phyloP scores from a whole-genome alignment of 495 filamentous ascomycete genomes.

The Daldinia decipiens region DNA sequence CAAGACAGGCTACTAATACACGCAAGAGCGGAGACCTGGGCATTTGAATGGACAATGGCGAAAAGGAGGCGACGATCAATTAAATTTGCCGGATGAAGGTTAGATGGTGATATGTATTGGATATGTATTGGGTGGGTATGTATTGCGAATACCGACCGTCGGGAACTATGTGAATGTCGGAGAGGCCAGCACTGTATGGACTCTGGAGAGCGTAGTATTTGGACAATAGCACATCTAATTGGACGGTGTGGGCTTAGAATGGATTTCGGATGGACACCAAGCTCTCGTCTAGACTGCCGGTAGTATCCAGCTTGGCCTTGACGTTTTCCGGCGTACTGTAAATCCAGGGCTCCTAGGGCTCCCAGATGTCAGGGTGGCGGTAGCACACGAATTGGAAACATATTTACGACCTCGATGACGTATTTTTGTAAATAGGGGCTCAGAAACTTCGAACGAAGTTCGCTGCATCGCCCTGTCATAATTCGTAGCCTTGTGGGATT shows the following conservation, averaged over 20 bases:
- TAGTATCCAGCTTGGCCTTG: constrained; percentile 20
- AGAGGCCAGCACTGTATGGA: constrained; percentile 20
- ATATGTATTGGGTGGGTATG: too few relatives aligned
- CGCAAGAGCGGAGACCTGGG: too few relatives aligned
- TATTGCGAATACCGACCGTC: constrained; percentile 29
- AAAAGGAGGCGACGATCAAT: constrained; percentile 39
- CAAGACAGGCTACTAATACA: constrained; percentile 1
- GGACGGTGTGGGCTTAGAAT: constrained; percentile 4
- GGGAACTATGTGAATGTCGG: constrained; percentile 22
- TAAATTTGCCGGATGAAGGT: constrained; percentile 42
- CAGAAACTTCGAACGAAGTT: constrained; percentile 6
- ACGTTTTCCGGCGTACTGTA: constrained; percentile 6
- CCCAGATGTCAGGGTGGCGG: not conserved
- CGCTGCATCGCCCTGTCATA: not conserved
- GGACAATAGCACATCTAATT: not conserved
- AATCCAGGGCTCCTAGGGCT: too few relatives aligned
- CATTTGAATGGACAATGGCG: constrained; percentile 26
- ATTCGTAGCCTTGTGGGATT: constrained; percentile 21
- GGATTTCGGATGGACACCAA: constrained; percentile 1
- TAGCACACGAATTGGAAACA: not conserved
- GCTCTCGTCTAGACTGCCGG: constrained; percentile 19
- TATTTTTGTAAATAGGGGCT: constrained; percentile 4
- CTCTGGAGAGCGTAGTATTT: constrained; percentile 8
- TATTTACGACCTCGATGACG: constrained; percentile 27
- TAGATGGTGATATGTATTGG: constrained; percentile 22